A percentile compares a stretch with the other conserved stretches of the same genome.
Evolutionary conservation across 2,329 filamentous ascomycete genomes (phyloP).

Genomic region (Claviceps citrina): DNA sequence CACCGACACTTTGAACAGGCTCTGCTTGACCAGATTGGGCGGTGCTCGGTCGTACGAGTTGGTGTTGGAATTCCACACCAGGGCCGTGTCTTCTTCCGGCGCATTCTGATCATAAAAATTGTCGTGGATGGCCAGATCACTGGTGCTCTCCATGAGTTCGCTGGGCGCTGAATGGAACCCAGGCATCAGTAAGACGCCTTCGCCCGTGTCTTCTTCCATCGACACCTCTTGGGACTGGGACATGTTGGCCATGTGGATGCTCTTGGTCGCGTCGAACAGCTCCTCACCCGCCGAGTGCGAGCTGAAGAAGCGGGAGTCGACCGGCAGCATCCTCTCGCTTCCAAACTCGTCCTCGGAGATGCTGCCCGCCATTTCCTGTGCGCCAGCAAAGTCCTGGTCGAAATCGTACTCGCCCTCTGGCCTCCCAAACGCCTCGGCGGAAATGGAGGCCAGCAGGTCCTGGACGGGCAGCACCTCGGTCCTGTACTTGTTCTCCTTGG

Average conservation of each 20-base stretch:
- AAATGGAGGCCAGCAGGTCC: slow-evolving; percentile 80
- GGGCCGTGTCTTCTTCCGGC: slow-evolving; percentile 46
- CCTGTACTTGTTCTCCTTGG: slow-evolving; percentile 68
- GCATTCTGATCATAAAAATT: slow-evolving; percentile 57
- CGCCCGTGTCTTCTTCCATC: slow-evolving; percentile 23
- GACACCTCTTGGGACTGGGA: slow-evolving; percentile 16
- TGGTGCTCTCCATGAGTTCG: slow-evolving; percentile 34
- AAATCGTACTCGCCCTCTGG: slow-evolving; percentile 46
- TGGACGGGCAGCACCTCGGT: slow-evolving; percentile 75
- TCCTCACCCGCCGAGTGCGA: slow-evolving; percentile 28
- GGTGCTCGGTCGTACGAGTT: slow-evolving; percentile 59
- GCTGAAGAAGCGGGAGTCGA: slow-evolving; percentile 33
- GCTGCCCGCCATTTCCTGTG: slow-evolving; percentile 31
- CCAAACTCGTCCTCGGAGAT: slow-evolving; percentile 17
- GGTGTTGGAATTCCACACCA: slow-evolving; percentile 64
- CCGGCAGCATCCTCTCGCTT: slow-evolving; percentile 20
- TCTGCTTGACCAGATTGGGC: slow-evolving; percentile 42
- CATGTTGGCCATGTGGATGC: slow-evolving; percentile 14
- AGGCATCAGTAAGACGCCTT: slow-evolving; percentile 22
- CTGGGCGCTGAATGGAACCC: slow-evolving; percentile 15
- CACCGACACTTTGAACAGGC: slow-evolving; percentile 62
- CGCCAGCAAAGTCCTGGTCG: slow-evolving; percentile 46
- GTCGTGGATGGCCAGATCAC: slow-evolving; percentile 58
- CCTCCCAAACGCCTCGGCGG: slow-evolving; percentile 62
- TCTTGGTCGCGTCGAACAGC: slow-evolving; percentile 31